Percentiles rank a stretch among this genome's conserved stretches.
Evolutionary conservation across 2,329 filamentous ascomycete species (phyloP).

Genomic region (Alternaria brassicicola): DNA sequence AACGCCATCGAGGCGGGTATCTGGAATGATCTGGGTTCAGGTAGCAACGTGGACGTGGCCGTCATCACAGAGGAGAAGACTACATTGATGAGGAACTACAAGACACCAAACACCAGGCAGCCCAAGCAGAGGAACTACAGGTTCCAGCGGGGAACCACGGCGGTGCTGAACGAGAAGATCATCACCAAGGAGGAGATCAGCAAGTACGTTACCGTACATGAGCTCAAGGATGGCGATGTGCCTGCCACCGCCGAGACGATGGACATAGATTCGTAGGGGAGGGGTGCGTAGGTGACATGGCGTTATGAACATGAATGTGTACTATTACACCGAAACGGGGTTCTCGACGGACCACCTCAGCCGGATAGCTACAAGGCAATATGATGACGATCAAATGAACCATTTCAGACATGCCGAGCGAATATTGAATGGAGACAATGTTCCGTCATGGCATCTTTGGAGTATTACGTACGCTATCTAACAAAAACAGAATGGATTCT

Average conservation of each 20-base stretch:
- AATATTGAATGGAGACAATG: neutral
- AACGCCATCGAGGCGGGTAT: constrained; percentile 96
- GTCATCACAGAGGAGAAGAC: constrained; percentile 97
- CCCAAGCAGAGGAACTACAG: constrained; percentile 93
- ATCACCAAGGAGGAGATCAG: constrained; percentile 93
- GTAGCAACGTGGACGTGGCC: constrained; percentile 96
- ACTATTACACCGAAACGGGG: constrained; percentile 22
- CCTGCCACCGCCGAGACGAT: constrained; percentile 65
- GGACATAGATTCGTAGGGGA: constrained; percentile 64
- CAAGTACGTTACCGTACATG: constrained; percentile 91
- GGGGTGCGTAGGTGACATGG: constrained; percentile 6
- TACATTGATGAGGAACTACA: constrained; percentile 87
- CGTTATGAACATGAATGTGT: constrained; percentile 31
- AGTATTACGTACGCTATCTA: neutral
- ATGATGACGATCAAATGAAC: constrained; percentile 21
- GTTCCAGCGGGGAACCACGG: constrained; percentile 91
- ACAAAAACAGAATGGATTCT: neutral
- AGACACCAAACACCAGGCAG: constrained; percentile 88
- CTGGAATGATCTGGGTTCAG: constrained; percentile 97
- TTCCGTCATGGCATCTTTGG: neutral
- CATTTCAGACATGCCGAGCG: neutral
- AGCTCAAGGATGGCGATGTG: constrained; percentile 74
- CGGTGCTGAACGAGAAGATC: constrained; percentile 92
- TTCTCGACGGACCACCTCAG: neutral
- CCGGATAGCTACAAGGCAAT: constrained; percentile 22